These are phyloP conservation scores for Claviceps cyperi DNA, from an alignment of 2,329 filamentous ascomycete species.

Conservation along the genomic window DNA sequence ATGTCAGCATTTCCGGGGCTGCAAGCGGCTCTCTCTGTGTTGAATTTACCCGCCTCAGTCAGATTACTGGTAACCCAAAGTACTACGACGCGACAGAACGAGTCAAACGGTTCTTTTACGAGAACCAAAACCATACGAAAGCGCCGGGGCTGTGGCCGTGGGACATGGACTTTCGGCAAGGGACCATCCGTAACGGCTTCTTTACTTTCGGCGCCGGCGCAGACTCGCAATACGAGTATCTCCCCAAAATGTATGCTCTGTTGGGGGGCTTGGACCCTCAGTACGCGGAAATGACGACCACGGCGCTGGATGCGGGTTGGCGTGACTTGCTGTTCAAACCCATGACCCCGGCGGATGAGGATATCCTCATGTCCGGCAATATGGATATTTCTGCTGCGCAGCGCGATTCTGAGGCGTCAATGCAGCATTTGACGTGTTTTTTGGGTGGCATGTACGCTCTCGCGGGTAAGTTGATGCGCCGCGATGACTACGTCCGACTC, in stretches of 20 bases:
- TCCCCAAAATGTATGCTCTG: conserved; percentile 44
- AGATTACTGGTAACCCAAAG: conserved; percentile 56
- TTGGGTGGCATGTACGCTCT: conserved; percentile 56
- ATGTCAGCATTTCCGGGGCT: conserved; percentile 25
- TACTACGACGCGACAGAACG: conserved; percentile 65
- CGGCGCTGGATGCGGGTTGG: conserved; percentile 45
- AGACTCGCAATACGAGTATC: conserved; percentile 43
- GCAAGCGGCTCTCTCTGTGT: conserved; percentile 52
- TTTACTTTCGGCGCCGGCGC: conserved; percentile 32
- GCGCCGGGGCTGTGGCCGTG: conserved; percentile 63
- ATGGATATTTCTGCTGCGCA: conserved; percentile 15
- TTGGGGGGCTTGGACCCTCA: conserved; percentile 49
- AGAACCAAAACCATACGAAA: conserved; percentile 49
- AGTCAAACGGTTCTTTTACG: conserved; percentile 54
- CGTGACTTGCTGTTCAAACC: conserved; percentile 54
- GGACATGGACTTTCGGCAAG: conserved; percentile 45
- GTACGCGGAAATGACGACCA: conserved; percentile 51
- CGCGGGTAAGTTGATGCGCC: conserved; percentile 44
- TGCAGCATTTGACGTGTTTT: conserved; percentile 55
- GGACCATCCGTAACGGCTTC: conserved; percentile 22
- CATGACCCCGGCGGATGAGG: conserved; percentile 41
- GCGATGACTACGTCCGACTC: conserved; percentile 29
- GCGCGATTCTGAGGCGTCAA: conserved; percentile 19
- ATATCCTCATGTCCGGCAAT: conserved; percentile 45
- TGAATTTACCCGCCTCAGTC: conserved; percentile 61